Evolutionary conservation across 768 basidiomycete genomes (phyloP).

Genomic region (Lyophyllum decastes): DNA sequence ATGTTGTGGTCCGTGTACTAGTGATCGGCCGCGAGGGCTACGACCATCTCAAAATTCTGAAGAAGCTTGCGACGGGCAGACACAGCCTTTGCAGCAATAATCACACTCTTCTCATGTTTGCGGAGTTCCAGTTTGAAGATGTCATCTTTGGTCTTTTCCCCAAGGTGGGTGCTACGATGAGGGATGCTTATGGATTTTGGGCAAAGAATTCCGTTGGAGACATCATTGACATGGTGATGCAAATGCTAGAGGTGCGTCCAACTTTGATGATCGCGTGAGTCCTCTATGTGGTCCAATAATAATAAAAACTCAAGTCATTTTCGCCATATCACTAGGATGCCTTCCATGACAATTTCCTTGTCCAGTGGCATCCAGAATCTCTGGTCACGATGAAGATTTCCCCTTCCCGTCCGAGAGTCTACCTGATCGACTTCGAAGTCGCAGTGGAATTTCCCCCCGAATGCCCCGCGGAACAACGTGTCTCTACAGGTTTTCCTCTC

Average conservation of each 20-base stretch:
- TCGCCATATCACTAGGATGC: constrained; percentile 20
- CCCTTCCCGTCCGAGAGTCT: not conserved
- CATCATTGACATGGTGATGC: constrained; percentile 29
- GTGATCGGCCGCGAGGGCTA: constrained; percentile 20
- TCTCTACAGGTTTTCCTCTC: constrained; percentile 18
- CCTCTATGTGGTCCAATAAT: too few relatives aligned
- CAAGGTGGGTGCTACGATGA: constrained; percentile 14
- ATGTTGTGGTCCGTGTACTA: constrained; percentile 17
- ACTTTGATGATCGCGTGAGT: not conserved
- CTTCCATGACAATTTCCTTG: constrained; percentile 30
- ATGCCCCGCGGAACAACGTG: constrained; percentile 12
- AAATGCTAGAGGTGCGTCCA: constrained; percentile 13
- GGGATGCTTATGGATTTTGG: constrained; percentile 19
- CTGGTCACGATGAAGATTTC: constrained; percentile 6
- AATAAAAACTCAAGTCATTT: not conserved
- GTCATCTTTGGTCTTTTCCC: constrained; percentile 29
- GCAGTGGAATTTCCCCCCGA: constrained; percentile 27
- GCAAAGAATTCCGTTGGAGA: constrained; percentile 30
- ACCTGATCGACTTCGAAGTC: constrained; percentile 31
- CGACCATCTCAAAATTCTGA: constrained; percentile 23
- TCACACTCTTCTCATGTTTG: constrained; percentile 27
- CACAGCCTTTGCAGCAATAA: constrained; percentile 19
- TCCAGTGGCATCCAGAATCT: constrained; percentile 33
- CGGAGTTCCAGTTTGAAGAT: constrained; percentile 25
- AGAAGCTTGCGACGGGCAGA: constrained; percentile 17